Evolutionary conservation across 140 eudicot genomes (phyloP), one percentile per base, ranked within the genome.

Genomic region (Flaveria floridana): DNA sequence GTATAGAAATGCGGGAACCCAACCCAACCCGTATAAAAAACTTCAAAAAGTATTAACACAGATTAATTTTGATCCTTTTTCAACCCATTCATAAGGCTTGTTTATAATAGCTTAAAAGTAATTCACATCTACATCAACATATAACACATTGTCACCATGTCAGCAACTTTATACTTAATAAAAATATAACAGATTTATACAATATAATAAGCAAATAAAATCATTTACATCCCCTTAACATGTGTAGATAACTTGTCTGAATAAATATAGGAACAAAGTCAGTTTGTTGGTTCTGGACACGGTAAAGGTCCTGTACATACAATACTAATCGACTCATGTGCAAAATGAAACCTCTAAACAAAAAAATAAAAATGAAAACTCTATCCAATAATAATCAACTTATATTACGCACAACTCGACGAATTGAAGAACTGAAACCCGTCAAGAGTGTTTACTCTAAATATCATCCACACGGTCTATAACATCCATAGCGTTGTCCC

Each of bases 381-480:
- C 78, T 71, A 50, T 28, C 50, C 75, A 76, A 68, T 61, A 7
- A 34, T 34, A 34, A 34, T 34, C 41, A 34, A 34, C 41, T 30
- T 13, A 3, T 14, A 65, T 46, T 76, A 23, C 50, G 57, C 57
- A 76, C 9, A 11, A 11, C 64, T 73, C 7, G 8, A 34, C n/a
- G 4, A 2, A 8, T 10, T 44, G 50, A 44, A 44, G 70, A 73
- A n/a, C 9, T 21, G 6, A 34, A 71, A 71, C 20, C 34, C 65
- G 34, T 30, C 39, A 20, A 56, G 13, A 19, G 34, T n/a, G 26
- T 18, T 13, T 34, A 39, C 84, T 68, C 67, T 83, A 41, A 62
- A 87, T 80, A 14, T 85, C 81, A 79, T 91, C 97, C 47, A 94
- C 97, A 7, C 99, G 85, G 48, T 94, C 99, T 11, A 95, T 87